Evolutionary conservation across 1,139 yeast genomes (phyloP).

Genomic region (Arxiozyma telluris): DNA sequence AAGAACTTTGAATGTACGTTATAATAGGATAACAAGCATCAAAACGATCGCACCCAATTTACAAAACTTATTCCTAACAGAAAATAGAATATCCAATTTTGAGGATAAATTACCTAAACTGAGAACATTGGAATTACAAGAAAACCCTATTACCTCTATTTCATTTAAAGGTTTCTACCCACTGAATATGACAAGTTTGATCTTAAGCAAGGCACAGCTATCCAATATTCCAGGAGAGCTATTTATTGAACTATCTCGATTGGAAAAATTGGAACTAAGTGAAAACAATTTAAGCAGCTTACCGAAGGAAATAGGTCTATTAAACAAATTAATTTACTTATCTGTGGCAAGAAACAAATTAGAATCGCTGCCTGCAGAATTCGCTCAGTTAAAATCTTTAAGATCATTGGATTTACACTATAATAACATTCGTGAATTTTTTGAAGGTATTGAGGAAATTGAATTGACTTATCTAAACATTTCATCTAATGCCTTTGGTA

Average conservation of each 20-base stretch:
- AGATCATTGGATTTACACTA: conserved; percentile 74
- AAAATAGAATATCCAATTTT: conserved; percentile 68
- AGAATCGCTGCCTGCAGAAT: conserved; percentile 58
- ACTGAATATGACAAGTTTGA: conserved; percentile 59
- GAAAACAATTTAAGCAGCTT: conserved; percentile 73
- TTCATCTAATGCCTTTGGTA: conserved; percentile 64
- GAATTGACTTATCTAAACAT: conserved; percentile 56
- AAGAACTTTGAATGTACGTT: conserved; percentile 68
- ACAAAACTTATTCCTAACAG: conserved; percentile 67
- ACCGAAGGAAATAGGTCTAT: conserved; percentile 58
- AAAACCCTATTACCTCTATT: conserved; percentile 76
- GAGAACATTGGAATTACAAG: conserved; percentile 47
- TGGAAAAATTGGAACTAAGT: conserved; percentile 70
- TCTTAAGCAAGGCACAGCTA: conserved; percentile 73
- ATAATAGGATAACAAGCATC: conserved; percentile 59
- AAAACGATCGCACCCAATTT: conserved; percentile 56
- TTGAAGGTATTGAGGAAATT: conserved; percentile 60
- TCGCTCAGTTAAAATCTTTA: conserved; percentile 53
- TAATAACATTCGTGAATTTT: conserved; percentile 68
- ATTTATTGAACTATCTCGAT: conserved; percentile 50
- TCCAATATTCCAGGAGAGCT: conserved; percentile 63
- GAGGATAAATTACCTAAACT: conserved; percentile 52
- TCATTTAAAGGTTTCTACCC: conserved; percentile 51
- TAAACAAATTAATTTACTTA: conserved; percentile 52
- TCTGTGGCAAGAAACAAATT: conserved; percentile 71